A percentile compares a stretch with the other conserved stretches of the same genome.
Conservation (phyloP, 352 stramenopile genomes). For the Phytophthora crassamura region DNA sequence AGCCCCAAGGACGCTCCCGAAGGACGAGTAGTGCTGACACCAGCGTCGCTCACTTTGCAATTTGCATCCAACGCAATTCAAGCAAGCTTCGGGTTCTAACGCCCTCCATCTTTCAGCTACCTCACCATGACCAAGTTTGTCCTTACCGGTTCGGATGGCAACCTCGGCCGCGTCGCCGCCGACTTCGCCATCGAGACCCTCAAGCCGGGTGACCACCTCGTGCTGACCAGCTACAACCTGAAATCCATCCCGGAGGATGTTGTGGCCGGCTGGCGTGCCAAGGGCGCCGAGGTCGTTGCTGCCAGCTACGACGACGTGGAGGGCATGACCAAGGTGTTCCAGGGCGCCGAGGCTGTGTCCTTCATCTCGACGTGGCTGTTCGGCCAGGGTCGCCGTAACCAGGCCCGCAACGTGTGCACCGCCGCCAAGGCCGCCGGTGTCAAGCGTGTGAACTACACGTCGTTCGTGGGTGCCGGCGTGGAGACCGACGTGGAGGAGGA, state of each 20-base stretch:
- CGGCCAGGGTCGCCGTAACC: conserved; percentile 29
- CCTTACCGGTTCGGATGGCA: conserved; percentile 34
- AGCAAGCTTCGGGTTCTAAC: too few relatives aligned
- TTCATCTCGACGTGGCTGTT: conserved; percentile 43
- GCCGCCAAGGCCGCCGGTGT: too few relatives aligned
- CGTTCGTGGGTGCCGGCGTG: too few relatives aligned
- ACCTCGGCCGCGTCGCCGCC: conserved; percentile 34
- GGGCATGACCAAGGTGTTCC: conserved; percentile 32
- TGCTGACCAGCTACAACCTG: conserved; percentile 38
- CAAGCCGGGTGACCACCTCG: conserved; percentile 25
- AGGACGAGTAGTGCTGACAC: too few relatives aligned
- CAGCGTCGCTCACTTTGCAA: too few relatives aligned
- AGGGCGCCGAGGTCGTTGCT: conserved; percentile 18
- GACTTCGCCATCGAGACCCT: conserved; percentile 35
- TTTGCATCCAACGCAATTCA: too few relatives aligned
- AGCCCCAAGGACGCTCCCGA: too few relatives aligned
- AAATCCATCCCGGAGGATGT: conserved; percentile 25
- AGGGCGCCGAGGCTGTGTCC: conserved; percentile 27
- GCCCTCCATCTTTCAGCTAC: too few relatives aligned
- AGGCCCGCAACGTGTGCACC: neutral
- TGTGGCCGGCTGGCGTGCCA: conserved; percentile 17
- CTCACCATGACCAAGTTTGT: conserved; percentile 38
- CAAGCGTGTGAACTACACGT: too few relatives aligned
- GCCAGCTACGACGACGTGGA: conserved; percentile 35
- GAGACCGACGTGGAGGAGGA: too few relatives aligned